Percentiles rank a stretch among this genome's conserved stretches.
Conservation (phyloP, 2,329 filamentous ascomycete genomes). For the Raffaelea ambrosiae region DNA sequence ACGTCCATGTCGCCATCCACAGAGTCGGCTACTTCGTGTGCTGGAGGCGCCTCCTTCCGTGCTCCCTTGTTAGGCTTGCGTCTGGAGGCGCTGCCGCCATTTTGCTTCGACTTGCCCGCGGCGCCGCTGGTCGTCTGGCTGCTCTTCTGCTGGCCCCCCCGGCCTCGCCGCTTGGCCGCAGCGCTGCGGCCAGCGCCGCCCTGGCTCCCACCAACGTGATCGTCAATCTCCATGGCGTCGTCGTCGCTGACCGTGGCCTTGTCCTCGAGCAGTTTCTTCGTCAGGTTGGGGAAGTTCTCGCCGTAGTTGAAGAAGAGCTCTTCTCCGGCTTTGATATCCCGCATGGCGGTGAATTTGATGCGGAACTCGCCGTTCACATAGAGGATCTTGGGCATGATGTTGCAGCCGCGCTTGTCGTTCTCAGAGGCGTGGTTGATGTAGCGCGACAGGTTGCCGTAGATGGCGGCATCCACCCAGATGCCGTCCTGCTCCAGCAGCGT, state of each 20-base stretch:
- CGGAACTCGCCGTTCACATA: conserved; percentile 69
- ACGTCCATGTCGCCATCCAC: neutral
- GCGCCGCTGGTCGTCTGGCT: neutral
- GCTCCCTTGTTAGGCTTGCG: neutral
- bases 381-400: conserved; percentile 55
- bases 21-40: neutral
- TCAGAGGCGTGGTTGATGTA: conserved; percentile 72
- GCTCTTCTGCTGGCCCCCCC: neutral
- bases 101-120: no score
- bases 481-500: conserved; percentile 51
- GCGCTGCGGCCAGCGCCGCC: neutral
- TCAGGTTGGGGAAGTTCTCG: conserved; percentile 56
- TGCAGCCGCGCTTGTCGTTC: conserved; percentile 43
- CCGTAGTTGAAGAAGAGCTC: conserved; percentile 81
- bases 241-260: conserved; percentile 20
- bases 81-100: neutral
- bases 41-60: neutral
- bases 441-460: conserved; percentile 70
- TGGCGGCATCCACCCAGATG: conserved; percentile 65
- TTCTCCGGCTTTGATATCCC: conserved; percentile 60
- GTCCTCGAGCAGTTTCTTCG: conserved; percentile 39
- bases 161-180: neutral
- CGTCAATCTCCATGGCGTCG: conserved; percentile 5
- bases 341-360: conserved; percentile 63
- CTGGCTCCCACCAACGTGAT: neutral